These are phyloP conservation scores for Cryptococcus floricola DNA, from an alignment of 1,284 basidiomycete species.

Conservation along the genomic window DNA sequence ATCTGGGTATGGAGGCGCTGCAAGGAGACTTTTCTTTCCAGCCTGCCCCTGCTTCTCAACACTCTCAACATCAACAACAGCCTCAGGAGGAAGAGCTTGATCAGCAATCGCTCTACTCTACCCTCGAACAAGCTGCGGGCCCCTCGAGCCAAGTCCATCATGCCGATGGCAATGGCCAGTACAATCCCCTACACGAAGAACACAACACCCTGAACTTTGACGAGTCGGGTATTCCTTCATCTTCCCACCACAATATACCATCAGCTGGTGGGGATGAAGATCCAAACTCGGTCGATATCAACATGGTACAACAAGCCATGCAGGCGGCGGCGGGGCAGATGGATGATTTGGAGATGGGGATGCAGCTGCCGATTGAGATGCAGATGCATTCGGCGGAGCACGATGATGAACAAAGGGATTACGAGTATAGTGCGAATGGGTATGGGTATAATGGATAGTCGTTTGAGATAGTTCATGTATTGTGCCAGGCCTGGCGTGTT, in stretches of 20 bases:
- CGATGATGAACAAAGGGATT: conserved; percentile 20
- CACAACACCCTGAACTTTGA: background rate
- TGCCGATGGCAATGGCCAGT: background rate
- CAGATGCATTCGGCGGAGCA: conserved; percentile 41
- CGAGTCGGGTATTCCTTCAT: background rate
- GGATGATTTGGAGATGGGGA: conserved; percentile 48
- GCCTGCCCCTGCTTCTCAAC: background rate
- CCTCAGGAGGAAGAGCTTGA: background rate
- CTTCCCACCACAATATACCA: background rate
- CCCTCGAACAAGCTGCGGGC: conserved; percentile 10
- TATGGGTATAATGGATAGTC: background rate
- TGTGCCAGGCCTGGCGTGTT: background rate
- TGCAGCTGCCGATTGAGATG: conserved; percentile 47
- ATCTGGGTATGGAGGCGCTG: background rate
- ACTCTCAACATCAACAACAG: background rate
- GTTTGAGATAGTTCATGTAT: background rate
- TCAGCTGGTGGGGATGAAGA: conserved; percentile 1
- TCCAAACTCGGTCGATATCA: conserved; percentile 28
- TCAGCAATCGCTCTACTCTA: conserved; percentile 5
- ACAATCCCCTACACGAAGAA: background rate
- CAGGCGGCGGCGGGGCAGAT: conserved; percentile 40
- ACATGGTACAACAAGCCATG: conserved; percentile 46
- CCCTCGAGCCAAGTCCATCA: conserved; percentile 4
- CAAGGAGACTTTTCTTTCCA: background rate
- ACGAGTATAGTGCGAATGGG: background rate